Conservation (phyloP, 768 basidiomycete species). For the Epithele typhae region DNA sequence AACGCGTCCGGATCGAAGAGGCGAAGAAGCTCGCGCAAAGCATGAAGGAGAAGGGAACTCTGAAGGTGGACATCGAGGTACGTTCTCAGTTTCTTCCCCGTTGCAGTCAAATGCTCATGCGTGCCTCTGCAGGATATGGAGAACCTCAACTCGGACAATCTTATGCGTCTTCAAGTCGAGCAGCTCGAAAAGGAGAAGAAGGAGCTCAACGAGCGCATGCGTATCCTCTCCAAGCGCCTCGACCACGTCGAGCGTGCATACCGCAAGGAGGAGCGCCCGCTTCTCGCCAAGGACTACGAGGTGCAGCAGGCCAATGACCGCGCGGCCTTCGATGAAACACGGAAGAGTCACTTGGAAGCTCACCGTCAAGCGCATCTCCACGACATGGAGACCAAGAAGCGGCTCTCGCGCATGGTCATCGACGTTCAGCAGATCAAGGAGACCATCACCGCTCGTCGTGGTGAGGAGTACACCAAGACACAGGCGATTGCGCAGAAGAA, state of each 20-base stretch:
- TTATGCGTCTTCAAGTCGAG: slow-evolving; percentile 88
- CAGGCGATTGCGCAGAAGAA: slow-evolving; percentile 56
- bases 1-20: slow-evolving; percentile 73
- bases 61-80: slow-evolving; percentile 70
- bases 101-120: slow-evolving; percentile 1
- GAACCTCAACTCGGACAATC: slow-evolving; percentile 76
- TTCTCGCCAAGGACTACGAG: slow-evolving; percentile 83
- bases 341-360: slow-evolving; percentile 52
- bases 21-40: slow-evolving; percentile 85
- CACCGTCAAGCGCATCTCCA: slow-evolving; percentile 55
- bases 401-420: slow-evolving; percentile 65
- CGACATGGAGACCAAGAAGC: slow-evolving; percentile 68
- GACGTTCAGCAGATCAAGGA: slow-evolving; percentile 60
- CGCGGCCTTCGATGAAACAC: slow-evolving; percentile 58
- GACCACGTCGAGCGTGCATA: slow-evolving; percentile 95
- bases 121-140: slow-evolving; percentile 60
- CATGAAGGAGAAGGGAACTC: slow-evolving; percentile 72
- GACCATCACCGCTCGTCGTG: slow-evolving; percentile 50
- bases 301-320: slow-evolving; percentile 78
- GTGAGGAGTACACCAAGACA: slow-evolving; percentile 61
- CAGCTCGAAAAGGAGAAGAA: slow-evolving; percentile 97
- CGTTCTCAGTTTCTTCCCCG: slow-evolving; percentile 20
- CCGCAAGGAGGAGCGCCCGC: slow-evolving; percentile 87
- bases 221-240: slow-evolving; percentile 81
- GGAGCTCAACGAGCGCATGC: slow-evolving; percentile 75